Evolutionary conservation across 495 filamentous ascomycete species (phyloP), one percentile per base, ranked within the genome.

Genomic region (Bryoglossum gracile): DNA sequence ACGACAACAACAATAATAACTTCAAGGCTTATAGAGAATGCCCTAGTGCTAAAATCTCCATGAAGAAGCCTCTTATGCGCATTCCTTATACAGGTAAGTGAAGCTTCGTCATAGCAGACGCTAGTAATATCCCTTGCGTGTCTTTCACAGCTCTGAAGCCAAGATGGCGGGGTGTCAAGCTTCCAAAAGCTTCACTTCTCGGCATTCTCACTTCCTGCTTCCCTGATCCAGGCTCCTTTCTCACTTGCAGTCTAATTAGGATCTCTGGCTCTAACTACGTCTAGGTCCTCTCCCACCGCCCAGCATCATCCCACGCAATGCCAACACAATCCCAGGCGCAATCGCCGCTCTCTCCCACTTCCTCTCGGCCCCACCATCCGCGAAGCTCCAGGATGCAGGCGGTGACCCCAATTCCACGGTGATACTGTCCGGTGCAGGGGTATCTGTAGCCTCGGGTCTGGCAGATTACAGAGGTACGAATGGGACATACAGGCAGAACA

Each of bases 401-500:
- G 45, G 68, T n/a, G 50, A 75, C 10, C 37, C 62, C 62, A 37
- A 60, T 67, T 61, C 68, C 59, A 81, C 83, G 0, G 84, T 91
- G n/a, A 73, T 96, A 17, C 76, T 98, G 37, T 87, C 91, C 0
- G 92, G 92, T 9, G 92, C 92, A 8, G 92, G 92, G 2, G 86
- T 98, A 42, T 95, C 88, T 1, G 92, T 97, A 18, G 87, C 87
- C 14, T 94, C 87, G 23, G 92, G 92, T 4, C 72, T 98, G 24
- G 86, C 91, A 6, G 92, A 97, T 67, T 98, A 98, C 63, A 76
- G 92, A 42, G 92, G 92, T 4, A 72, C 77, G 24, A 84, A 89
- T 48, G 92, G 92, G 33, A 97, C 92, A 14, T 98, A 98, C 56
- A 81, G 87, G 21, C 77, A 87, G 50, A 96, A 97, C 68, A 84